These are phyloP conservation scores for Aurantiochytrium sp. DNA, from an alignment of 108 stramenopile species.

Conservation along the genomic window DNA sequence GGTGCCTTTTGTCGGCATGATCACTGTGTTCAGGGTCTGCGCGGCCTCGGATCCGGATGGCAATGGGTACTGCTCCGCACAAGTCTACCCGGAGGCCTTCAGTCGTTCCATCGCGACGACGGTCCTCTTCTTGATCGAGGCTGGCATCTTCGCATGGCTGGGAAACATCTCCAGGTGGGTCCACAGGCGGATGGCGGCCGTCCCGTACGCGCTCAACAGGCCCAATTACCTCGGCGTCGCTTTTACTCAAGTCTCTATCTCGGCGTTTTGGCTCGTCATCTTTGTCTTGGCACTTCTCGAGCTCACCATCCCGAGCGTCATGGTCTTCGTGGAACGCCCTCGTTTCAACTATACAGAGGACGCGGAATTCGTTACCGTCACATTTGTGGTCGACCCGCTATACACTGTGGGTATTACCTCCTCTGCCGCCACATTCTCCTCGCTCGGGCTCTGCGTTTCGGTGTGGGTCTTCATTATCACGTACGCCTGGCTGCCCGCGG, in stretches of 20 bases:
- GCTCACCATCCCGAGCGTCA: not conserved
- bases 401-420: not conserved
- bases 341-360: not conserved
- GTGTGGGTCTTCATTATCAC: not conserved
- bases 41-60: not conserved
- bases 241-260: not conserved
- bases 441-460: not conserved
- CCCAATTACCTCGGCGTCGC: not conserved
- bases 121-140: not conserved
- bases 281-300: not conserved
- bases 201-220: slow-evolving; percentile 10
- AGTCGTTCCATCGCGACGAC: not conserved
- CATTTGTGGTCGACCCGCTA: not conserved
- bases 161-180: not conserved
- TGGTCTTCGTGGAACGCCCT: not conserved
- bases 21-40: not conserved
- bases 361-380: not conserved
- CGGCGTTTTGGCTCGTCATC: not conserved
- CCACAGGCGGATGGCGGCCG: not conserved
- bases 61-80: not conserved
- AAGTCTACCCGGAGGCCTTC: not conserved
- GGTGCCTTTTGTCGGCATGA: not conserved
- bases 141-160: not conserved
- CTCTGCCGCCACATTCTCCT: not conserved
- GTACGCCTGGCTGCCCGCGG: not conserved